Conservation (phyloP, 2,329 filamentous ascomycete species). For the Sporothrix globosa region DNA sequence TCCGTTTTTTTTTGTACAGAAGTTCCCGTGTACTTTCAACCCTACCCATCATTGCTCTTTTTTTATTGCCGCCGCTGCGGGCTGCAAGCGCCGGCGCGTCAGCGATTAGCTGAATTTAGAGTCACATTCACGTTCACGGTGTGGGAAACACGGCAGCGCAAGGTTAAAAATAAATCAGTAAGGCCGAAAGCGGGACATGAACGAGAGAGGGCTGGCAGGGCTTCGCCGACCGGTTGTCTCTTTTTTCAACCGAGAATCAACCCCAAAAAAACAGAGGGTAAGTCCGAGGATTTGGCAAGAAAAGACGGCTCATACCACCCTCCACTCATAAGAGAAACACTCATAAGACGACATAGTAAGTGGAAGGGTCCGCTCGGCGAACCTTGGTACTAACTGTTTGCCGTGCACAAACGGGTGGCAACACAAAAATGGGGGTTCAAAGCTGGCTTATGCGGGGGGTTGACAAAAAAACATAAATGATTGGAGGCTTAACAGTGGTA, state of each 20-base stretch:
- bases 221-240: not conserved
- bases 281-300: too few species aligned
- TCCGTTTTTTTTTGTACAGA: not conserved
- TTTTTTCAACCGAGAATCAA: too few species aligned
- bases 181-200: conserved; percentile 11
- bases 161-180: conserved; percentile 12
- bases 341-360: not conserved
- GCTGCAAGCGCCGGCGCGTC: conserved; percentile 16
- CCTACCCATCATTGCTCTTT: not conserved
- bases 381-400: conserved; percentile 17
- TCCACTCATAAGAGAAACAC: conserved; percentile 2
- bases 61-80: not conserved
- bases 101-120: not conserved
- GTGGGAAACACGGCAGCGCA: conserved; percentile 11
- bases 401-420: conserved; percentile 17
- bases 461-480: not conserved
- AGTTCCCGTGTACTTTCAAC: not conserved
- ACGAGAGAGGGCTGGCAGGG: not conserved
- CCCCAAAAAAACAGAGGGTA: not conserved
- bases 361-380: not conserved
- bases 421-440: not conserved
- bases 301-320: not conserved
- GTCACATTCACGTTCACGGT: conserved; percentile 10
- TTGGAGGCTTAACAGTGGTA: not conserved
- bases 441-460: not conserved